Evolutionary conservation across 2,329 filamentous ascomycete species (phyloP), one percentile per base, ranked within the genome.

Genomic region (Xylariaceae sp.): DNA sequence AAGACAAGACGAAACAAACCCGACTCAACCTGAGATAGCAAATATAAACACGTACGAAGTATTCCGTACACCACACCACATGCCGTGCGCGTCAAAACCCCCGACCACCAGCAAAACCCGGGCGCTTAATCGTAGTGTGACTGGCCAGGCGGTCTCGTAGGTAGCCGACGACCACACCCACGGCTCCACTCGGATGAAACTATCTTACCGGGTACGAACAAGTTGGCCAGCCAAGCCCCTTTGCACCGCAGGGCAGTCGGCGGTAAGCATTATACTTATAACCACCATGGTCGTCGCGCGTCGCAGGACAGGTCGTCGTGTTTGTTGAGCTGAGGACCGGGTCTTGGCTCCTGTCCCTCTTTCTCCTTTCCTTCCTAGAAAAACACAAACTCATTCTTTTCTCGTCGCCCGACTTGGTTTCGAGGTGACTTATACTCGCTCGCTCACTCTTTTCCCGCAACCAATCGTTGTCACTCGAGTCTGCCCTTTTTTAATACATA

Each of bases 381-480:
- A n/a, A n/a, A n/a, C n/a, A 42, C 30, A 19, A 26, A 34, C 40
- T 36, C 34, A 4, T 54, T 55, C 49, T 42, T 52, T 57, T 53
- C 41, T 43, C 5, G 12, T 19, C 19, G 48, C 49, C 49, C 53
- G 55, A 51, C 53, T 49, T 40, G 39, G 53, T 49, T 47, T 55
- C 52, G 52, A 49, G 55, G 52, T 49, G n/a, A 42, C 44, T 51
- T 54, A 54, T 40, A 49, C 41, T 12, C 47, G 26, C 32, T 34
- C 32, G 13, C 13, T 34, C 13, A 9, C 10, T 13, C 10, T 41
- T 42, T 41, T 32, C n/a, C 3, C 8, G 13, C 7, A 19, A 45
- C 18, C 39, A 44, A n/a, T 19, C 29, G 5, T 18, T 49, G 41
- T 55, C 18, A 26, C 2, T 22, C 19, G 18, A 13, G 18, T 42